Base-by-base conservation (phyloP, 2,329 filamentous ascomycete species). In the Ophiostoma sp. region DNA sequence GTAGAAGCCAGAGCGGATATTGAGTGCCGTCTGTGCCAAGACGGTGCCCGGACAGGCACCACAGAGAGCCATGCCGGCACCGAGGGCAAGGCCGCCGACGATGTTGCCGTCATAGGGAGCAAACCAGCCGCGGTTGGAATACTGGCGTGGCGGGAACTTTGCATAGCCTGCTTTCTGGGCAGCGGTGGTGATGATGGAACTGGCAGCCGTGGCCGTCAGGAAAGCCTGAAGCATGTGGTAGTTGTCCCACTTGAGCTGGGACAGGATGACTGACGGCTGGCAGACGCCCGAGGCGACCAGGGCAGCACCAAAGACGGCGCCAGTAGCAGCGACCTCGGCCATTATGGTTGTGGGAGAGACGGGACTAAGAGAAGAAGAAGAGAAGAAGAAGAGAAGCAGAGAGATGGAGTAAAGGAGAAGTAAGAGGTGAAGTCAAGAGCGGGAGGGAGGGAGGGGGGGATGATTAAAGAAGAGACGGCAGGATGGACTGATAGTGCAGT, bases 141-240 rank as follows among this genome's bases (percentile, higher is more conserved):
- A 83, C 70, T 79, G 77, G 11, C 86, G 84, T 0, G 85, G 83
- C 1, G 78, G 78, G 15, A 85, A 78, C 20, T 76, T 77, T 36
- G 82, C 77, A 74, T 81, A 80, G 52, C 79, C 79, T 1, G 82
- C 75, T 5, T 77, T 77, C 67, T 85, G 82, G 13, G 82, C 78
- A 20, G 83, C 44, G 44, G 82, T 78, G 68, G 87, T 83, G 44
- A 83, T 73, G 68, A 82, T 70, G 23, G 85, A 84, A 78, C 86
- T 89, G 74, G 81, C 83, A 35, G 85, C 87, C 11, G 86, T 86
- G 3, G 88, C 89, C 1, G 85, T 82, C 4, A 90, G 78, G 74
- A 91, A 90, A 11, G 83, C 82, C 77, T 89, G 84, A 39, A 89
- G 76, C 88, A 91, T 90, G 76, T 88, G 87, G 78, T 85, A 90